Evolutionary conservation across 164 flowering plant genomes (phyloP), one percentile per base, ranked within the genome.

Genomic region (Stephania cephalantha): DNA sequence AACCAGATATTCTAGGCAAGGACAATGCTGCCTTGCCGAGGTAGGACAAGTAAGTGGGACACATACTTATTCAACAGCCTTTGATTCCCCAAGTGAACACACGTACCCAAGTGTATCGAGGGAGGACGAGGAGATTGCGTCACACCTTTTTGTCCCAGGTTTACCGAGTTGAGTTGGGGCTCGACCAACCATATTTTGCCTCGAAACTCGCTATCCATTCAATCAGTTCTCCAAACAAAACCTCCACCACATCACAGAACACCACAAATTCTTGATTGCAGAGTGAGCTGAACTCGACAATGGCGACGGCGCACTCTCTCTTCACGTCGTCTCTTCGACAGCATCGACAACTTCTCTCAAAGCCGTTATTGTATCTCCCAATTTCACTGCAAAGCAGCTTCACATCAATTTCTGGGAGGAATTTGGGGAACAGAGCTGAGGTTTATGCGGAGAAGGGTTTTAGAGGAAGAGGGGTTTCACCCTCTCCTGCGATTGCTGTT

Each of bases 401-500:
- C 73, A 13, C 64, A n/a, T 81, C 82, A 13, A 13, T 71, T 48
- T 70, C 82, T 11, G 69, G 72, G 72, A 46, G 70, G 35, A 44
- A 45, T 50, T 20, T 74, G 9, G 46, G 6, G 5, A 11, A n/a
- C 45, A 25, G 35, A 71, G n/a, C 64, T 69, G 63, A 76, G 82
- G 81, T 35, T 69, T 73, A 61, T 6, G 66, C 71, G 45, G 35
- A 68, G 7, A 53, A 68, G 71, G 71, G 44, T 7, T 71, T 25
- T 46, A 45, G 35, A 35, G 25, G 18, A 0, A 77, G 74, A 68
- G 74, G 74, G 5, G 0, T 80, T 30, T 78, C 82, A 8, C 65
- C n/a, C 2, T 17, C 79, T 42, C n/a, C 83, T 15, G 48, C 70
- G 2, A 50, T 73, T 1, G 80, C 86, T 17, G 82, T 85, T 6